These are phyloP conservation scores for Aegilops umbellulata DNA, from an alignment of 176 grass and related monocot genomes.

Conservation along the genomic window DNA sequence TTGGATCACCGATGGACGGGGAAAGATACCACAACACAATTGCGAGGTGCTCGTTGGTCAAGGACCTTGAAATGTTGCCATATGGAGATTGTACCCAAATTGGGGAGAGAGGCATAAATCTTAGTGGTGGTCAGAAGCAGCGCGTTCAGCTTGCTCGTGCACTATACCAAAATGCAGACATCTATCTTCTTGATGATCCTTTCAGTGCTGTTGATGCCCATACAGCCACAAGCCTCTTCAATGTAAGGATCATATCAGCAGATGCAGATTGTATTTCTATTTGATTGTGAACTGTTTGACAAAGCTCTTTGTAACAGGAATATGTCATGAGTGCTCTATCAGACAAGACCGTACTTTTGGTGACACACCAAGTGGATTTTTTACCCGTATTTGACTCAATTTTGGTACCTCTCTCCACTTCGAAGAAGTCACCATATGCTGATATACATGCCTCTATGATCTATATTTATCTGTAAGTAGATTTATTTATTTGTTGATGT, in stretches of 20 bases:
- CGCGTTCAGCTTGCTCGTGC: constrained; percentile 90
- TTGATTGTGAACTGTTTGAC: background rate
- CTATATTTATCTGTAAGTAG: background rate
- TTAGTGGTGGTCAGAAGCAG: constrained; percentile 97
- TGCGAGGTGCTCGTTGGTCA: too few species aligned
- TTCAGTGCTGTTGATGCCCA: constrained; percentile 98
- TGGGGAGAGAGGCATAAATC: constrained; percentile 78
- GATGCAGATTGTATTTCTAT: background rate
- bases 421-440: background rate
- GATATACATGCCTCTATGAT: too few species aligned
- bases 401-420: constrained; percentile 39
- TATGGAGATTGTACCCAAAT: too few species aligned
- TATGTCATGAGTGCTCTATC: constrained; percentile 87
- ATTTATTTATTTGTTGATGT: background rate
- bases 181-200: constrained; percentile 93
- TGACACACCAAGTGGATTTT: constrained; percentile 98
- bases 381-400: constrained; percentile 74
- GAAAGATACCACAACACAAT: too few species aligned
- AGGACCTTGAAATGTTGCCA: too few species aligned
- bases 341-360: constrained; percentile 80
- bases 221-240: constrained; percentile 78
- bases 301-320: constrained; percentile 45
- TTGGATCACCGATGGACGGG: too few species aligned
- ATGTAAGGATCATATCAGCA: constrained; percentile 44
- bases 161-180: constrained; percentile 82